Percentiles rank a stretch among this genome's conserved stretches.
Evolutionary conservation across 768 basidiomycete genomes (phyloP).

Genomic region (Rhodosporidiobolus sp.): DNA sequence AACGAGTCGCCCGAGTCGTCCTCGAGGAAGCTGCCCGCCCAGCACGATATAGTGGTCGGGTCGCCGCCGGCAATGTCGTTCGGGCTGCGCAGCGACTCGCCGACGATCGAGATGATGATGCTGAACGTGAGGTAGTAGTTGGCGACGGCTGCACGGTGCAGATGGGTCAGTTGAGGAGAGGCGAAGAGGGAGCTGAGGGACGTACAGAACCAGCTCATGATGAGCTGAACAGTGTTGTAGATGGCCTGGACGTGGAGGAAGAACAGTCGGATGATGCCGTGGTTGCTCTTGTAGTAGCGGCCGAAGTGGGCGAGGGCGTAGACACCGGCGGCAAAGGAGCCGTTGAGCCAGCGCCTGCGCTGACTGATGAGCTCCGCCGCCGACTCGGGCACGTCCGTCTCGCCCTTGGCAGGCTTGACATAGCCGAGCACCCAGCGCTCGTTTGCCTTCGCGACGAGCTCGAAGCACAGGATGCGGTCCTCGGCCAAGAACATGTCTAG

Average conservation of each 20-base stretch:
- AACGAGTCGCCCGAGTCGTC: conserved; percentile 30
- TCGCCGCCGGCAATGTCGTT: conserved; percentile 35
- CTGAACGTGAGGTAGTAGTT: conserved; percentile 42
- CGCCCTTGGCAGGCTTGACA: conserved; percentile 77
- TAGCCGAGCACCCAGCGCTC: conserved; percentile 79
- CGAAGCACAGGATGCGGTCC: conserved; percentile 96
- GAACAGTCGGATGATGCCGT: conserved; percentile 88
- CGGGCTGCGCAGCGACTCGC: conserved; percentile 35
- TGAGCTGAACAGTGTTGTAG: conserved; percentile 75
- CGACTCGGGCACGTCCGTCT: conserved; percentile 61
- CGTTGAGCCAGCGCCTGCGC: conserved; percentile 93
- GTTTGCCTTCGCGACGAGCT: conserved; percentile 83
- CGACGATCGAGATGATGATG: conserved; percentile 39
- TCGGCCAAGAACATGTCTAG: conserved; percentile 63
- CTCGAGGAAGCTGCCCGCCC: conserved; percentile 41
- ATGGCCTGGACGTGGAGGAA: conserved; percentile 92
- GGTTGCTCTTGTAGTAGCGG: conserved; percentile 67
- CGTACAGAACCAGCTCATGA: conserved; percentile 82
- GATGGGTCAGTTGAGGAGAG: background rate
- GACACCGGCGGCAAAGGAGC: conserved; percentile 66
- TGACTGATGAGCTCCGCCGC: conserved; percentile 90
- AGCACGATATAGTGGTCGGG: conserved; percentile 37
- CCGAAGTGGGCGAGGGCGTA: conserved; percentile 81
- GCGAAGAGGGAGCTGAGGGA: background rate
- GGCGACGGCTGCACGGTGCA: conserved; percentile 27